Conservation (phyloP, 768 basidiomycete genomes). For the Mycena albidolilacea region DNA sequence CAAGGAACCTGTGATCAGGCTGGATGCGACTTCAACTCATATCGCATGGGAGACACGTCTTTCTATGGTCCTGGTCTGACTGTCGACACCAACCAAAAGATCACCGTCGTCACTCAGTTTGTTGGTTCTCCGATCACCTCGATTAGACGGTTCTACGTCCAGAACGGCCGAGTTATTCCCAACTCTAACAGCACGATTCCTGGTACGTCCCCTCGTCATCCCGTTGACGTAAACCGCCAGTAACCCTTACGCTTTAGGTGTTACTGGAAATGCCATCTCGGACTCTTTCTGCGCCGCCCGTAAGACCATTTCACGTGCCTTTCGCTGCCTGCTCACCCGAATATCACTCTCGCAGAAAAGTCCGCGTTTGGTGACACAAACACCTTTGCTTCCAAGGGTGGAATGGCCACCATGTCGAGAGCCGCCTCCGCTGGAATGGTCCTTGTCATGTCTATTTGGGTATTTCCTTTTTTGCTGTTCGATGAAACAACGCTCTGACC, state of each 20-base stretch:
- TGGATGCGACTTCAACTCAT: slow-evolving; percentile 47
- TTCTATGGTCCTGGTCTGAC: slow-evolving; percentile 58
- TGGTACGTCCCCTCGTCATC: not conserved
- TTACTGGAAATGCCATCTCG: slow-evolving; percentile 55
- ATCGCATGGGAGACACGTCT: slow-evolving; percentile 57
- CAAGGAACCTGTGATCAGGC: slow-evolving; percentile 55
- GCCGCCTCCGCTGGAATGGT: not conserved
- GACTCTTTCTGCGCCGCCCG: slow-evolving; percentile 56
- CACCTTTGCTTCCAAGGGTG: slow-evolving; percentile 46
- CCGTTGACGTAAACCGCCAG: not conserved
- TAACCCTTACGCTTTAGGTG: not conserved
- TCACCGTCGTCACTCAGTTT: slow-evolving; percentile 58
- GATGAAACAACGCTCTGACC: not conserved
- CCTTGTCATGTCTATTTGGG: no score
- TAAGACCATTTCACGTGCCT: slow-evolving; percentile 40
- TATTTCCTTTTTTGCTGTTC: not conserved
- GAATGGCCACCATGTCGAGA: slow-evolving; percentile 43
- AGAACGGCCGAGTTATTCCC: slow-evolving; percentile 57
- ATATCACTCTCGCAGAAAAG: slow-evolving; percentile 37
- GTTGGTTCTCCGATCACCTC: slow-evolving; percentile 54
- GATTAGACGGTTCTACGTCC: slow-evolving; percentile 61
- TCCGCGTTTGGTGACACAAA: no score
- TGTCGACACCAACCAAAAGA: slow-evolving; percentile 56
- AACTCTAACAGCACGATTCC: slow-evolving; percentile 50
- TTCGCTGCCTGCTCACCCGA: not conserved